Percentiles rank a stretch among this genome's conserved stretches.
Conservation (phyloP, 345 rosid species). For the Noccaea bulbosa region DNA sequence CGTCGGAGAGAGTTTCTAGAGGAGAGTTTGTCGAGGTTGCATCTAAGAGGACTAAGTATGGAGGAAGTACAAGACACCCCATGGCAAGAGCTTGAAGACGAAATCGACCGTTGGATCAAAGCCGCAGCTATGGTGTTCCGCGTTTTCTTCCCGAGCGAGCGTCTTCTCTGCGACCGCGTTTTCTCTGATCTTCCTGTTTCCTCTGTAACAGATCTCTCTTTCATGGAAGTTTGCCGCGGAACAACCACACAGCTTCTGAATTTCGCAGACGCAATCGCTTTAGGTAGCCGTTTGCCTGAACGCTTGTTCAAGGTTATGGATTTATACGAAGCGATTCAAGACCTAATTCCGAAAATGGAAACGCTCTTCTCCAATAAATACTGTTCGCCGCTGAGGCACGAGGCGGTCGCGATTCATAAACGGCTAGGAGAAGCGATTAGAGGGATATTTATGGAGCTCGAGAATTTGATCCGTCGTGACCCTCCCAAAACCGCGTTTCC, state of each 20-base stretch:
- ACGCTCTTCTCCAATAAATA: conserved; percentile 63
- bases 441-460: conserved; percentile 93
- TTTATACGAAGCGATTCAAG: conserved; percentile 74
- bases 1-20: conserved; percentile 82
- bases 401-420: conserved; percentile 72
- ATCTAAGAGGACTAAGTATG: conserved; percentile 66
- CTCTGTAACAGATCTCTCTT: conserved; percentile 68
- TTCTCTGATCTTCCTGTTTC: conserved; percentile 64
- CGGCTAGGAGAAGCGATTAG: conserved; percentile 74
- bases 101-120: conserved; percentile 89
- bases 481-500: conserved; percentile 82
- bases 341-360: conserved; percentile 74
- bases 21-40: conserved; percentile 77
- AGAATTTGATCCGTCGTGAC: conserved; percentile 84
- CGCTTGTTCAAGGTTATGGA: conserved; percentile 86
- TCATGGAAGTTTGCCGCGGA: conserved; percentile 95
- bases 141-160: conserved; percentile 89
- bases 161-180: conserved; percentile 86
- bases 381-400: conserved; percentile 66
- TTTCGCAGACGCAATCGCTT: conserved; percentile 78
- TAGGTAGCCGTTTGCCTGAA: conserved; percentile 83
- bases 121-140: conserved; percentile 69
- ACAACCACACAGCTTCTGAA: conserved; percentile 69
- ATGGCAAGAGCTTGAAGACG: conserved; percentile 83
- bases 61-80: conserved; percentile 74